Percentiles rank a stretch among this genome's conserved stretches.
These are phyloP conservation scores for Syzygium grande DNA, from an alignment of 345 rosid genomes.

Conservation along the genomic window DNA sequence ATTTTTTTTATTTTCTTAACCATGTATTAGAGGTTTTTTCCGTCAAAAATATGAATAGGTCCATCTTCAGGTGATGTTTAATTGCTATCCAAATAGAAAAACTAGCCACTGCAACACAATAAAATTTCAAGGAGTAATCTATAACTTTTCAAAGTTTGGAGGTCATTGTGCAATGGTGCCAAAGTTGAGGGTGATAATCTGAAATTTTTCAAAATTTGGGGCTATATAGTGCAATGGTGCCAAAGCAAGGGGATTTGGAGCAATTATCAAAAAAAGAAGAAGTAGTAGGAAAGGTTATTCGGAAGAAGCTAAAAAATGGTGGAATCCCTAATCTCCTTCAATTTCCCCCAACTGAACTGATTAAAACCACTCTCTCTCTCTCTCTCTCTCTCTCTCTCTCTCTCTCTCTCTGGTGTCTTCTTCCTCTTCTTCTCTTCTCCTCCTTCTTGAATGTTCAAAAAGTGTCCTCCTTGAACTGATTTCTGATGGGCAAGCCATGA, in stretches of 20 bases:
- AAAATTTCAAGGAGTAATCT: neutral
- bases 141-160: neutral
- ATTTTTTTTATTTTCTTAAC: neutral
- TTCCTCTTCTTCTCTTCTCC: neutral
- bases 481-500: neutral
- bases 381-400: no score
- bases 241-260: neutral
- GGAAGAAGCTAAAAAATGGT: neutral
- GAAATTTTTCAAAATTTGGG: neutral
- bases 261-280: neutral
- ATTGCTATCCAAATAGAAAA: neutral
- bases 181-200: neutral
- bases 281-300: neutral
- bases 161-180: neutral
- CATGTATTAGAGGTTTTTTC: neutral
- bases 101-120: neutral
- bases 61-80: neutral
- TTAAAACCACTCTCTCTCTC: neutral
- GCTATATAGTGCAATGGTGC: neutral
- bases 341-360: neutral
- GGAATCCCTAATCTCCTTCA: neutral
- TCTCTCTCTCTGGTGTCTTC: no score
- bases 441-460: neutral
- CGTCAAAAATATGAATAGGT: neutral
- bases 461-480: neutral